Base-by-base conservation (phyloP, 2,329 filamentous ascomycete genomes). In the Xylaria sp. region DNA sequence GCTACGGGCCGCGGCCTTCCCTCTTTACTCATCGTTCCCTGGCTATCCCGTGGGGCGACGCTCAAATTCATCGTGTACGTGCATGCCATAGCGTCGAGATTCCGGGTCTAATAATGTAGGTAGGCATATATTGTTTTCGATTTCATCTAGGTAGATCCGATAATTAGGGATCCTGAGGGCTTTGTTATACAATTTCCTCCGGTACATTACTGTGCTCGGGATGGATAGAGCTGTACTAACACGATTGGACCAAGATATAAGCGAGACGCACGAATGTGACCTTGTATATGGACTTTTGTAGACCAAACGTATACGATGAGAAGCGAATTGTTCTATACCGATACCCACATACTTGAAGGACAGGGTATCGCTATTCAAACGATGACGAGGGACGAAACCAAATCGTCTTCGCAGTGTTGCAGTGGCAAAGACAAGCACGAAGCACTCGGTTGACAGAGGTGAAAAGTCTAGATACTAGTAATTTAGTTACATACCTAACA, bases 11-110 rank as follows among this genome's bases (percentile, higher is more conserved):
- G 44, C 69, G 66, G 64, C 64, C 63, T 67, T 72, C 71, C 73
- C 6, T 44, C 40, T 44, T n/a, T 5, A 18, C 40, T n/a, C 10
- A 77, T 75, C 73, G 66, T 53, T 60, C 47, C 42, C 48, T 73
- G 61, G 61, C 40, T 63, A 68, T 68, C 59, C 69, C 69, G 51
- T 44, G 50, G 37, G 57, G 57, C 57, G 32, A 54, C 9, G 32
- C 29, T 61, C 50, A 35, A 48, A 63, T 42, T 65, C 58, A 53
- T 60, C 23, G 53, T 66, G 54, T 44, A 29, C 25, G 32, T 40
- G 27, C 48, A 57, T 64, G 13, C 27, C 44, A 25, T 58, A 50
- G 32, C 47, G 53, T 53, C 54, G 18, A 44, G 40, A 44, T n/a
- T 18, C 4, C 25, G 40, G 29, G 5, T 27, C 25, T 51, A 48